Conservation (phyloP, 495 filamentous ascomycete species). For the Daldinia concentrica region DNA sequence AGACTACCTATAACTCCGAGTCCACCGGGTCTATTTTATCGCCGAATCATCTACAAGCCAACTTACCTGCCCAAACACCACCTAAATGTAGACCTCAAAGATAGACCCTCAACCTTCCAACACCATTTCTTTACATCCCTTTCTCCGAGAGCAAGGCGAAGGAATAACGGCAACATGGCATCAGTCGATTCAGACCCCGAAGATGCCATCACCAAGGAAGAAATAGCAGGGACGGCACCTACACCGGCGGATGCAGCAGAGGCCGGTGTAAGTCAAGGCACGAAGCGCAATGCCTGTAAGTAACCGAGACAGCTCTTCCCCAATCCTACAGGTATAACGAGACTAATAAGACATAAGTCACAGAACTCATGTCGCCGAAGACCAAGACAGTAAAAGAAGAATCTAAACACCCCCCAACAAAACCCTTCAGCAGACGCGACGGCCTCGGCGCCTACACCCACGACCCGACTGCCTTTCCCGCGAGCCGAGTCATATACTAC, state of each 20-base stretch:
- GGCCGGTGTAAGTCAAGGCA: conserved; percentile 27
- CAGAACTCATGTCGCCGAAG: conserved; percentile 74
- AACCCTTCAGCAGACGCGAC: conserved; percentile 60
- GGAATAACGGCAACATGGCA: conserved; percentile 28
- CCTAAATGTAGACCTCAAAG: conserved; percentile 9
- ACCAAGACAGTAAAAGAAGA: conserved; percentile 51
- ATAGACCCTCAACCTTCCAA: neutral
- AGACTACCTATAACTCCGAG: neutral
- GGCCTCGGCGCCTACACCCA: conserved; percentile 76
- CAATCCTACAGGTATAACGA: neutral
- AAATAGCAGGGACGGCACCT: conserved; percentile 42
- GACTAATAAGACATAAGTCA: conserved; percentile 53
- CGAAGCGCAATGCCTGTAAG: conserved; percentile 48
- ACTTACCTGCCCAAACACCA: neutral
- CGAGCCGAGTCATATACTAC: conserved; percentile 71
- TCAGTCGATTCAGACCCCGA: conserved; percentile 36
- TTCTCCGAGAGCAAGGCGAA: neutral
- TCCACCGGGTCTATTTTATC: conserved; percentile 39
- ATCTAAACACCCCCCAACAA: conserved; percentile 47
- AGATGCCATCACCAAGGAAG: conserved; percentile 45
- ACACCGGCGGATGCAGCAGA: conserved; percentile 8
- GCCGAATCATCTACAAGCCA: conserved; percentile 13
- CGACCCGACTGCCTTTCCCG: conserved; percentile 70
- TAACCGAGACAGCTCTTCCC: conserved; percentile 4
- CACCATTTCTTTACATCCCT: neutral